phyloP scores from a whole-genome alignment of 148 eudicot genomes.

The Vaccinium vitisidaea region DNA sequence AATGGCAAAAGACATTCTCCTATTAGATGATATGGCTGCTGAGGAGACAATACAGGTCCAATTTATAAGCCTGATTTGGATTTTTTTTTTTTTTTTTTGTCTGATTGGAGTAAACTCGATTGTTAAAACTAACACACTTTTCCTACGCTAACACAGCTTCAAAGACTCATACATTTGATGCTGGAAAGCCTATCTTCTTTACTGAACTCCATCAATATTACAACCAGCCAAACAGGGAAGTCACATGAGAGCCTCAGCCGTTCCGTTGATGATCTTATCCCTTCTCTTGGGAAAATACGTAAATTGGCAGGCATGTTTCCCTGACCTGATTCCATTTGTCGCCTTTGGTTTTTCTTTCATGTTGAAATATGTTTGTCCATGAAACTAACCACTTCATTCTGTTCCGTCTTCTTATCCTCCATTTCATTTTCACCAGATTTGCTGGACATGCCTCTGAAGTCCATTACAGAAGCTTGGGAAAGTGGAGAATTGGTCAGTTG shows the following conservation, averaged over 20 bases:
- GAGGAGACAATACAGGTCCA: slow-evolving; percentile 87
- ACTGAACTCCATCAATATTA: slow-evolving; percentile 49
- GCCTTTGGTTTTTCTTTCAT: not conserved
- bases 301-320: slow-evolving; percentile 66
- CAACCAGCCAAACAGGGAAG: slow-evolving; percentile 34
- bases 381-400: not conserved
- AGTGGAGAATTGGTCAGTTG: slow-evolving; percentile 76
- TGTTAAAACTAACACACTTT: slow-evolving; percentile 1
- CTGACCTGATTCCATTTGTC: not conserved
- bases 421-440: slow-evolving; percentile 46
- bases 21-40: slow-evolving; percentile 91
- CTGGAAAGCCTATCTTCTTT: slow-evolving; percentile 73
- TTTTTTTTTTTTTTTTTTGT: no score
- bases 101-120: not conserved
- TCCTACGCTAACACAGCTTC: slow-evolving; percentile 55
- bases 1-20: slow-evolving; percentile 76
- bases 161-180: slow-evolving; percentile 66
- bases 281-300: slow-evolving; percentile 65
- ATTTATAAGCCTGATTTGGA: not conserved
- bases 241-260: slow-evolving; percentile 38
- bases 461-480: slow-evolving; percentile 88
- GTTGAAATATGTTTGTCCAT: not conserved
- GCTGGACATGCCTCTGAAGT: slow-evolving; percentile 86
- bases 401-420: not conserved
- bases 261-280: slow-evolving; percentile 53